phyloP scores from a whole-genome alignment of 352 stramenopile species.

The Globisporangium megalacanthum region DNA sequence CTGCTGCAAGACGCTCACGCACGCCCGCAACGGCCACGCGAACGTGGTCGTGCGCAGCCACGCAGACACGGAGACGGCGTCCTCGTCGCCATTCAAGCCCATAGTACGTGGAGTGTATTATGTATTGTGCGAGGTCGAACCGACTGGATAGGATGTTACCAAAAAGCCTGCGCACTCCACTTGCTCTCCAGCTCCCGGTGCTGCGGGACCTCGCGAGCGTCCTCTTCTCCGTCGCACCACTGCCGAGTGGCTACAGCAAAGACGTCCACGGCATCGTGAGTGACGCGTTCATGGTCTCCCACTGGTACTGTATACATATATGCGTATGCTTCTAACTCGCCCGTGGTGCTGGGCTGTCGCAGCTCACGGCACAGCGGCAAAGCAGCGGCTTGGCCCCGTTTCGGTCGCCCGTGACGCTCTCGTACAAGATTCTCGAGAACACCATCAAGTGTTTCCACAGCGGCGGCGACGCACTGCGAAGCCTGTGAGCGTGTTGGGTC shows the following conservation, averaged over 20 bases:
- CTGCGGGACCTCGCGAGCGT: conserved; percentile 58
- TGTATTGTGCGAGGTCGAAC: no score
- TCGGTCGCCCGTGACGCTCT: conserved; percentile 23
- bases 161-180: no score
- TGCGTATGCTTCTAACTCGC: no score
- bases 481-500: not conserved
- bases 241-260: conserved; percentile 67
- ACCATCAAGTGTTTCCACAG: conserved; percentile 52
- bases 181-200: conserved; percentile 18
- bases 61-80: conserved; percentile 31
- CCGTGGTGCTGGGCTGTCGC: not conserved
- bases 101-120: no score
- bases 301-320: no score
- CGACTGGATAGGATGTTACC: no score
- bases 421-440: conserved; percentile 73
- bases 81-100: no score
- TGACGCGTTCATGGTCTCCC: no score
- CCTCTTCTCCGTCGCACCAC: conserved; percentile 38
- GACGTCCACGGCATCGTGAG: conserved; percentile 71
- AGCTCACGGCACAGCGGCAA: conserved; percentile 43
- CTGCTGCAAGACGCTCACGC: conserved; percentile 57
- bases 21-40: conserved; percentile 31
- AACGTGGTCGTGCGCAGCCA: conserved; percentile 64
- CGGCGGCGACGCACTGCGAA: conserved; percentile 24
- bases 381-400: conserved; percentile 22